Evolutionary conservation across 345 rosid species (phyloP).

Genomic region (Populus alba): DNA sequence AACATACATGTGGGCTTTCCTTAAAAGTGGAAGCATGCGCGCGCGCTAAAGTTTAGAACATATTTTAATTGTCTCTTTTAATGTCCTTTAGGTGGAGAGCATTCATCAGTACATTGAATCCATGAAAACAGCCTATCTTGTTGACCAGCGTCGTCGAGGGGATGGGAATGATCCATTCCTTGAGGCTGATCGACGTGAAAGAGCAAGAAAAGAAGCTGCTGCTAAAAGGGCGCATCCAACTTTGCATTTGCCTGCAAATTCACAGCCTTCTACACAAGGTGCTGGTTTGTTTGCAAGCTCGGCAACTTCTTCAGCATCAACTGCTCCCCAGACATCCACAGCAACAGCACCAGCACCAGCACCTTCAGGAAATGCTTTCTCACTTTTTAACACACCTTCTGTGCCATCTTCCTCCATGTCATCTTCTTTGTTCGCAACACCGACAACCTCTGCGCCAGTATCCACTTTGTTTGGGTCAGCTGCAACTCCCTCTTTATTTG

Average conservation of each 20-base stretch:
- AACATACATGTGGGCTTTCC: background rate
- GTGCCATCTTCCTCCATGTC: conserved; percentile 44
- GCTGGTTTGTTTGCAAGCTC: conserved; percentile 59
- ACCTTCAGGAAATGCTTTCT: conserved; percentile 66
- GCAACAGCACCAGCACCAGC: conserved; percentile 47
- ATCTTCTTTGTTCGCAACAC: conserved; percentile 69
- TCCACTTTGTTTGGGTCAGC: conserved; percentile 61
- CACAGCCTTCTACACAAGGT: conserved; percentile 72
- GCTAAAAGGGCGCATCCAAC: conserved; percentile 96
- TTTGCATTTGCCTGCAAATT: conserved; percentile 70
- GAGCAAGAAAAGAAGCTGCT: conserved; percentile 97
- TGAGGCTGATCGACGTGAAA: conserved; percentile 93
- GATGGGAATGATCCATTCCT: conserved; percentile 81
- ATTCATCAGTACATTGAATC: conserved; percentile 90
- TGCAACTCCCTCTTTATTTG: conserved; percentile 25
- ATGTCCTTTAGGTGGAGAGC: conserved; percentile 62
- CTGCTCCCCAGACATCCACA: conserved; percentile 47
- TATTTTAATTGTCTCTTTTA: conserved; percentile 1
- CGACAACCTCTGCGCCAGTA: conserved; percentile 54
- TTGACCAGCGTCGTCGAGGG: conserved; percentile 83
- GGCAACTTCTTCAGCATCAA: conserved; percentile 43
- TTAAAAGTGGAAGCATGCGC: background rate
- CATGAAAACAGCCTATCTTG: conserved; percentile 84
- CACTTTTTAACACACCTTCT: conserved; percentile 64
- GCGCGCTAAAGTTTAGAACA: background rate